A percentile compares a stretch with the other conserved stretches of the same genome.
Evolutionary conservation across 371 early-diverging fungal species (phyloP).

Genomic region (Mucor mucedo): DNA sequence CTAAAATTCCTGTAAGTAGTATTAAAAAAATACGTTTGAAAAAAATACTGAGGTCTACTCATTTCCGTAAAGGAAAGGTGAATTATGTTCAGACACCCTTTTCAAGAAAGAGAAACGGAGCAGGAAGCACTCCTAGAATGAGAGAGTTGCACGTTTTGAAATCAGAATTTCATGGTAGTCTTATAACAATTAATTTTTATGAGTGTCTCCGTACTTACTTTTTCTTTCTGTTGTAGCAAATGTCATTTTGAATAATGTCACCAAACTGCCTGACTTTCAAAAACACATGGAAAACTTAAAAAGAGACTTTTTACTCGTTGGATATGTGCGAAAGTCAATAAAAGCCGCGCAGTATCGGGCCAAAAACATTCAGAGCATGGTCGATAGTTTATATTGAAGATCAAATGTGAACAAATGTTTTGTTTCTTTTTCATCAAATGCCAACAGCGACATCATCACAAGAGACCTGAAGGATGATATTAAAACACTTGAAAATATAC

Average conservation of each 20-base stretch:
- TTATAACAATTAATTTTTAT: constrained; percentile 16
- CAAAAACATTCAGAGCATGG: constrained; percentile 22
- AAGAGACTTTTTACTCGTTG: constrained; percentile 23
- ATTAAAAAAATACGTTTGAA: too few species aligned
- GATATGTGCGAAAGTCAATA: constrained; percentile 22
- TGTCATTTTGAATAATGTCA: constrained; percentile 17
- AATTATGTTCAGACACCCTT: constrained; percentile 13
- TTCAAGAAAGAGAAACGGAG: constrained; percentile 17
- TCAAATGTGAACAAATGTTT: constrained; percentile 18
- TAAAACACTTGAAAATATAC: constrained; percentile 22
- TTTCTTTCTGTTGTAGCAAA: constrained; percentile 19
- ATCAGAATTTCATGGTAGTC: constrained; percentile 15
- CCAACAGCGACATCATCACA: constrained; percentile 18
- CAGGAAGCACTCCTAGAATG: constrained; percentile 14
- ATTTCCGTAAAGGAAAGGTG: constrained; percentile 2
- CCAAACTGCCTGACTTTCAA: constrained; percentile 16
- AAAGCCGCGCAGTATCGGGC: constrained; percentile 16
- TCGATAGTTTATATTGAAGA: constrained; percentile 17
- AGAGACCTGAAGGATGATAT: constrained; percentile 16
- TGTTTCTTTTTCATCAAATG: constrained; percentile 21
- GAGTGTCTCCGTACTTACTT: constrained; percentile 14
- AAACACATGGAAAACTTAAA: constrained; percentile 21
- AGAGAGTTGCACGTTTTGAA: constrained; percentile 19
- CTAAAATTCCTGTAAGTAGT: too few species aligned
- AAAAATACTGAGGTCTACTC: too few species aligned